These are phyloP conservation scores for Ilex aquifolium DNA, from an alignment of 257 asterid species.

Conservation along the genomic window DNA sequence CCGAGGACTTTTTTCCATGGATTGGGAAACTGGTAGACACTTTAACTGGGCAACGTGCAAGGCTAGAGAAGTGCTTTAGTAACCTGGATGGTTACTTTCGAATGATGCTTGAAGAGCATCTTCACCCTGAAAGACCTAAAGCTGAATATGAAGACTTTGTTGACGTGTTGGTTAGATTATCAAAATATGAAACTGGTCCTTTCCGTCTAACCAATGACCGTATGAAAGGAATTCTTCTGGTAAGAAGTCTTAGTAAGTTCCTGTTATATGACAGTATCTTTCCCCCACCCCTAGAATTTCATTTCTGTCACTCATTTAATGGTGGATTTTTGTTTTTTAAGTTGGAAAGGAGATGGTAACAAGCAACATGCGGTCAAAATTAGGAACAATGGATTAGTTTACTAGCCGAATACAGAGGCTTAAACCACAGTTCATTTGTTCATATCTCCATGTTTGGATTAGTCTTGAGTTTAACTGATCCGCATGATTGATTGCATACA, in stretches of 20 bases:
- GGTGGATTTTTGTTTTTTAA: no score
- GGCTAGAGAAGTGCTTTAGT: conserved; percentile 10
- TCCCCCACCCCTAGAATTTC: no score
- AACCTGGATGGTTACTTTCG: conserved; percentile 10
- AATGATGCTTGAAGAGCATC: conserved; percentile 15
- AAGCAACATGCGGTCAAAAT: no score
- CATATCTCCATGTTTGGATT: no score
- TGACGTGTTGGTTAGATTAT: conserved; percentile 10
- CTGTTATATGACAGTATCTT: no score
- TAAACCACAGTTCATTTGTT: no score
- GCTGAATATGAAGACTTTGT: conserved; percentile 17
- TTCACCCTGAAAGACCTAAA: conserved; percentile 4
- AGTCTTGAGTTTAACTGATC: no score
- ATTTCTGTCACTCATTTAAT: no score
- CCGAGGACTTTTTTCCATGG: conserved; percentile 5
- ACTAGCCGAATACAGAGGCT: no score
- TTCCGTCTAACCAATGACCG: conserved; percentile 12
- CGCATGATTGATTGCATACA: no score
- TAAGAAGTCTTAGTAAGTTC: background rate
- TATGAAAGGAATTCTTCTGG: conserved; percentile 25
- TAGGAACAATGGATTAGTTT: no score
- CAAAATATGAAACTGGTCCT: conserved; percentile 1
- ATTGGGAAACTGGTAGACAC: conserved; percentile 13
- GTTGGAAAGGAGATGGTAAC: no score
- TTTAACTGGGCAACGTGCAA: conserved; percentile 10